Percentiles rank a stretch among this genome's conserved stretches.
phyloP scores from a whole-genome alignment of 2,329 filamentous ascomycete genomes.

The Diaporthe sp. region DNA sequence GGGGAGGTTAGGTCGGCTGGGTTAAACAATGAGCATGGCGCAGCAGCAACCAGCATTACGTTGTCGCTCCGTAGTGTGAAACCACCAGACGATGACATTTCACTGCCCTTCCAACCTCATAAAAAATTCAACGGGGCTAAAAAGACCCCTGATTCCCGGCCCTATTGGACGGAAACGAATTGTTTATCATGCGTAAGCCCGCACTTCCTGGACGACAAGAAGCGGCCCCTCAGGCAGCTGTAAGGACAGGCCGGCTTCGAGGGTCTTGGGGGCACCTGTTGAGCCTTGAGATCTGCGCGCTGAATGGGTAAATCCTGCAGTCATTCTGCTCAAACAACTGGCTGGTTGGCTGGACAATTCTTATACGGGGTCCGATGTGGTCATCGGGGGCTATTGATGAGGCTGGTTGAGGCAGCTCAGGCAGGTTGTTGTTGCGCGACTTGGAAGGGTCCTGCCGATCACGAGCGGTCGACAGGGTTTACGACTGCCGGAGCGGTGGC shows the following conservation, averaged over 20 bases:
- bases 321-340: constrained; percentile 12
- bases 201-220: constrained; percentile 23
- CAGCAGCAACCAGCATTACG: constrained; percentile 36
- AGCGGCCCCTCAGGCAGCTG: background rate
- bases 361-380: constrained; percentile 20
- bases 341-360: constrained; percentile 32
- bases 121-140: background rate
- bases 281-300: constrained; percentile 18
- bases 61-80: constrained; percentile 34
- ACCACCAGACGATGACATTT: constrained; percentile 31
- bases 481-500: constrained; percentile 32
- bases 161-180: constrained; percentile 20
- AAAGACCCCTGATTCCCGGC: background rate
- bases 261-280: constrained; percentile 2
- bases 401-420: constrained; percentile 37
- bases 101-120: constrained; percentile 4
- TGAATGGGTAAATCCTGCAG: constrained; percentile 7
- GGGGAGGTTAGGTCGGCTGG: constrained; percentile 35
- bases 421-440: constrained; percentile 10
- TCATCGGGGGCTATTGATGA: constrained; percentile 25
- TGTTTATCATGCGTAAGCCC: constrained; percentile 7
- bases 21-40: constrained; percentile 28
- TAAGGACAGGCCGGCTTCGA: constrained; percentile 9
- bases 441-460: constrained; percentile 34
- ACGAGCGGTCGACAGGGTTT: constrained; percentile 25